Base-by-base conservation (phyloP, 179 eudicot species). In the Silene noctiflora region DNA sequence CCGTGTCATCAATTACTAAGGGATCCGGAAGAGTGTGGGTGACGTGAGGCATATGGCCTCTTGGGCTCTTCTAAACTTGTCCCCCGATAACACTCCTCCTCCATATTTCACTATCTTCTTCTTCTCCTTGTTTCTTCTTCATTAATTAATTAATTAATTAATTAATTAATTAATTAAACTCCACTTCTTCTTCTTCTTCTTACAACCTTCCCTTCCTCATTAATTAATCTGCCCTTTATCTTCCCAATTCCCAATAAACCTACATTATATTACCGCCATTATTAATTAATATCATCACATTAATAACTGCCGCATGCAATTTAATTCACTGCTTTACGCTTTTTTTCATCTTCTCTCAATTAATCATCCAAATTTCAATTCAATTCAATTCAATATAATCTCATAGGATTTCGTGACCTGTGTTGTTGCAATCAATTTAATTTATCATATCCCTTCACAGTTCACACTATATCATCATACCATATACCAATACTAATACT, bases 1-100 rank as follows among this genome's bases (percentile, higher is more conserved):
- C 42, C 14, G 39, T 69, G 11, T 22, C 61, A 9, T 51, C 22
- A 48, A 27, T 70, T 48, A 69, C 2, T 4, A 17, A 51, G 35
- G 25, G 17, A 7, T 10, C 0, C 0, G 4, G 22, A 71, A 29
- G 75, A 55, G 75, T 55, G 75, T 53, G 74, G 63, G 16, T 72
- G 56, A 72, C 76, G 81, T 78, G 71, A 72, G 67, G 81, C 56
- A 77, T 77, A 60, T 53, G 14, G 6, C 22, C 58, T 56, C 59
- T 21, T n/a, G 6, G 0, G 3, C 20, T 31, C 14, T 39, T 39
- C 51, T 10, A 44, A 44, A 44, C 13, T 44, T 44, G 1, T 11
- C 51, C 51, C 14, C 51, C 51, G 11, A 44, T 44, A 0, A 44
- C 51, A 44, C 51, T 44, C 51, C 51, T 44, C 51, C 3, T 44